Evolutionary conservation across 2,329 filamentous ascomycete genomes (phyloP).

Genomic region (Claviceps cyperi): DNA sequence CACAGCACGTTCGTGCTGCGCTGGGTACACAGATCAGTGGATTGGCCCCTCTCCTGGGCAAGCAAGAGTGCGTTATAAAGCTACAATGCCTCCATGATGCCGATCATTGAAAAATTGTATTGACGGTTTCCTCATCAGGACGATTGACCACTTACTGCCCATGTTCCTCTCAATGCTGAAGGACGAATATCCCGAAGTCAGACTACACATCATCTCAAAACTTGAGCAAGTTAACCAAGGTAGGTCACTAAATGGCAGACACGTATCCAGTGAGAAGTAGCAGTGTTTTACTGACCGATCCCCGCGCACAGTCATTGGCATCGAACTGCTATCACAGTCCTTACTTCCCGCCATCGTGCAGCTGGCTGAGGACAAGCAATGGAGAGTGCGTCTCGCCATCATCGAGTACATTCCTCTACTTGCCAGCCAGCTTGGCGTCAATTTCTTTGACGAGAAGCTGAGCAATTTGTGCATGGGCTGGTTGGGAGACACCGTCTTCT

Average conservation of each 20-base stretch:
- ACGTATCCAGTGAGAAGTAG: neutral
- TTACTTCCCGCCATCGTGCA: conserved; percentile 95
- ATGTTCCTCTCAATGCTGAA: conserved; percentile 99
- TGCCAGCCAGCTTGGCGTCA: conserved; percentile 85
- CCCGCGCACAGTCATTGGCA: conserved; percentile 64
- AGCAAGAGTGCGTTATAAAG: conserved; percentile 65
- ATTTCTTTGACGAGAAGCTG: conserved; percentile 97
- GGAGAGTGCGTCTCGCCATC: conserved; percentile 92
- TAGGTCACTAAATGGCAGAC: conserved; percentile 23
- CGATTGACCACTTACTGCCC: conserved; percentile 86
- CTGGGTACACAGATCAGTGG: conserved; percentile 95
- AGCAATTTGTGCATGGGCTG: conserved; percentile 94
- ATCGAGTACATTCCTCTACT: conserved; percentile 98
- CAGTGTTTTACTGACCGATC: neutral
- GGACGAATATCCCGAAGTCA: conserved; percentile 96
- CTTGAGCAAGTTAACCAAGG: conserved; percentile 95
- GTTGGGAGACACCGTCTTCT: conserved; percentile 97
- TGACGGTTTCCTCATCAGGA: conserved; percentile 35
- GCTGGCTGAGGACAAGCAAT: conserved; percentile 97
- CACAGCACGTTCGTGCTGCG: conserved; percentile 90
- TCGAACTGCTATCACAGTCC: conserved; percentile 90
- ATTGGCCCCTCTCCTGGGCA: conserved; percentile 89
- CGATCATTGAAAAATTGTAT: neutral
- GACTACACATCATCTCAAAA: conserved; percentile 99
- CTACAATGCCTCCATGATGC: neutral